Conservation (phyloP, 495 filamentous ascomycete genomes). For the Saxispiralis lemnorum region DNA sequence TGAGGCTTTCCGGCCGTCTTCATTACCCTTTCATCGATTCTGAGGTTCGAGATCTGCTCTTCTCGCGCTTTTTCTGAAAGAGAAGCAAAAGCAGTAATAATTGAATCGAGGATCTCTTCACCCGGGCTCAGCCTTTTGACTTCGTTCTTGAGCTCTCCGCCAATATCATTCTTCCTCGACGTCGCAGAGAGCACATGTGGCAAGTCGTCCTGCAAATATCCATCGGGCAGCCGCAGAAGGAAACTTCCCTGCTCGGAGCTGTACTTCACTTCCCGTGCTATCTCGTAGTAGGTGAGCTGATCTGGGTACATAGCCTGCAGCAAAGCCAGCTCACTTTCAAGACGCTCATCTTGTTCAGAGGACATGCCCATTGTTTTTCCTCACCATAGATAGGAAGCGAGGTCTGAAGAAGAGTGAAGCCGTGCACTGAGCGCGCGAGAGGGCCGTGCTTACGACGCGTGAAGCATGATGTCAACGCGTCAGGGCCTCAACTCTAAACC, state of each 20-base stretch:
- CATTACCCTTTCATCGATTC: too few species aligned
- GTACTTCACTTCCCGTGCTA: constrained; percentile 20
- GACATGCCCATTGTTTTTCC: neutral
- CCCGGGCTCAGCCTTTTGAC: constrained; percentile 13
- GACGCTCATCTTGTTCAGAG: constrained; percentile 5
- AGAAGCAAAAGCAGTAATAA: constrained; percentile 17
- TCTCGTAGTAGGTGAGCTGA: constrained; percentile 15
- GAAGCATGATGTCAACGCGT: constrained; percentile 1
- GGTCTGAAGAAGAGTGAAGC: neutral
- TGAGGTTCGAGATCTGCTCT: constrained; percentile 1
- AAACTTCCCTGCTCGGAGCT: constrained; percentile 6
- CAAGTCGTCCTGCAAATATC: constrained; percentile 13
- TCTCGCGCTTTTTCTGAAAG: constrained; percentile 1
- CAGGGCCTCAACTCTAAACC: neutral
- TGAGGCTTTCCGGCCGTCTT: neutral
- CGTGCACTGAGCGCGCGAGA: too few species aligned
- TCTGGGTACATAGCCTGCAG: constrained; percentile 24
- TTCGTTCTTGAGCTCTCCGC: constrained; percentile 14
- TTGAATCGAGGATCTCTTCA: constrained; percentile 22
- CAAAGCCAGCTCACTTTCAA: constrained; percentile 18
- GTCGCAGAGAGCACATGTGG: constrained; percentile 20
- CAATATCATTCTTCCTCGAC: constrained; percentile 15
- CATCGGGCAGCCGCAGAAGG: constrained; percentile 18
- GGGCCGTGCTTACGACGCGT: too few species aligned
- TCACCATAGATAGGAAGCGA: neutral